phyloP scores from a whole-genome alignment of 1,139 yeast species.

The Candida frijolesensis region DNA sequence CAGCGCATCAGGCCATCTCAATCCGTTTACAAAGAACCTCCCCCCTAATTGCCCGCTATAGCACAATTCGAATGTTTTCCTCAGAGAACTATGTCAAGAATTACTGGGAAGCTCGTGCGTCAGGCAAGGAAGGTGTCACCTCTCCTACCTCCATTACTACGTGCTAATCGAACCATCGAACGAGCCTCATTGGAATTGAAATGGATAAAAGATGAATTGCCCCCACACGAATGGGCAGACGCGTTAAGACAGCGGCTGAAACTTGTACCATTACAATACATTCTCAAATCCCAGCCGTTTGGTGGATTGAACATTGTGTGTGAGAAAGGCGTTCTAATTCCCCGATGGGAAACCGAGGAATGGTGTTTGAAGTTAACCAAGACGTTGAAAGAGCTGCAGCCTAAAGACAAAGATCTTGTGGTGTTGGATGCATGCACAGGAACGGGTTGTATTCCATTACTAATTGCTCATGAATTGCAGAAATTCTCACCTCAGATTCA shows the following conservation, averaged over 20 bases:
- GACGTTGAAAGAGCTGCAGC: slow-evolving; percentile 18
- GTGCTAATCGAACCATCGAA: slow-evolving; percentile 31
- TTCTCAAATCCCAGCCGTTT: slow-evolving; percentile 86
- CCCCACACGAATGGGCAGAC: slow-evolving; percentile 32
- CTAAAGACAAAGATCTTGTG: slow-evolving; percentile 2
- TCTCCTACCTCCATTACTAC: slow-evolving; percentile 35
- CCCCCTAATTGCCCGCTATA: no score
- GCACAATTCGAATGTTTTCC: neutral
- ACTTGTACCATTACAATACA: slow-evolving; percentile 76
- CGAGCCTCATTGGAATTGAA: slow-evolving; percentile 37
- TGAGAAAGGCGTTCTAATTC: slow-evolving; percentile 71
- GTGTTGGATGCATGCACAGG: slow-evolving; percentile 86
- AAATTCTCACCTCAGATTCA: slow-evolving; percentile 21
- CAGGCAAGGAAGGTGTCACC: slow-evolving; percentile 30
- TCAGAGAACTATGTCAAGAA: slow-evolving; percentile 29
- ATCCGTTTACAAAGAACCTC: no score
- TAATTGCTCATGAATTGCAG: slow-evolving; percentile 38
- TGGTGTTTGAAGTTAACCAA: slow-evolving; percentile 60
- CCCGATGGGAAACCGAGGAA: slow-evolving; percentile 95
- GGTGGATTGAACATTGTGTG: slow-evolving; percentile 67
- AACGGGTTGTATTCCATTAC: slow-evolving; percentile 80
- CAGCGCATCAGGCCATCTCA: no score
- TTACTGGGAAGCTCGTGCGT: slow-evolving; percentile 30
- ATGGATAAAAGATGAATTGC: slow-evolving; percentile 47
- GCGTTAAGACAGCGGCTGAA: slow-evolving; percentile 44